Conservation (phyloP, 805 yeast species). For the Candida schatavii region DNA sequence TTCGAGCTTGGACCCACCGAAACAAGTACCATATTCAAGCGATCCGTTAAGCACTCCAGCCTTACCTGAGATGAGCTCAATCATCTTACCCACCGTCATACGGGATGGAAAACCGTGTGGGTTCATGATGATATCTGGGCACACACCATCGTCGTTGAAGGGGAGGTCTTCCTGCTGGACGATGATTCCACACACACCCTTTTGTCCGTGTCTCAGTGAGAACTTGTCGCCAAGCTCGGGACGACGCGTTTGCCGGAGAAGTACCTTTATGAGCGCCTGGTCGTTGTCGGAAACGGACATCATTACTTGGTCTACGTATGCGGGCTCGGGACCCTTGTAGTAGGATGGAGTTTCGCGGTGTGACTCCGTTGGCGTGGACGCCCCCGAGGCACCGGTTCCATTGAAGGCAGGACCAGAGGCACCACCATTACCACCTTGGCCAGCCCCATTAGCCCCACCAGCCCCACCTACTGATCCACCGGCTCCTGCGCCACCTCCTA, state of each 20-base stretch:
- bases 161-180: slow-evolving; percentile 97
- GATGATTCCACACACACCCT: slow-evolving; percentile 98
- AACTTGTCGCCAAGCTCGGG: slow-evolving; percentile 98
- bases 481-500: slow-evolving; percentile 26
- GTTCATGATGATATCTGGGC: slow-evolving; percentile 96
- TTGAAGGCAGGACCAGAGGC: slow-evolving; percentile 65
- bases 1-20: slow-evolving; percentile 94
- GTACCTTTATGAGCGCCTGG: slow-evolving; percentile 88
- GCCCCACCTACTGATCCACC: neutral
- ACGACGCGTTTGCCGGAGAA: slow-evolving; percentile 91
- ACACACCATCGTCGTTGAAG: slow-evolving; percentile 85
- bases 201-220: slow-evolving; percentile 96
- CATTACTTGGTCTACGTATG: slow-evolving; percentile 96
- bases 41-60: slow-evolving; percentile 95
- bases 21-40: slow-evolving; percentile 95
- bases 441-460: too few relatives aligned
- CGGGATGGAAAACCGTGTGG: slow-evolving; percentile 99
- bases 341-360: slow-evolving; percentile 89
- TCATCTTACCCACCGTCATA: slow-evolving; percentile 99
- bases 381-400: slow-evolving; percentile 11
- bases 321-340: slow-evolving; percentile 93
- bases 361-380: slow-evolving; percentile 38
- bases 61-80: slow-evolving; percentile 92
- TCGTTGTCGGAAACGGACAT: slow-evolving; percentile 94
- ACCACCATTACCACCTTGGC: slow-evolving; percentile 68